Conservation (phyloP, 306 rosid genomes). For the Medicago ruthenica region DNA sequence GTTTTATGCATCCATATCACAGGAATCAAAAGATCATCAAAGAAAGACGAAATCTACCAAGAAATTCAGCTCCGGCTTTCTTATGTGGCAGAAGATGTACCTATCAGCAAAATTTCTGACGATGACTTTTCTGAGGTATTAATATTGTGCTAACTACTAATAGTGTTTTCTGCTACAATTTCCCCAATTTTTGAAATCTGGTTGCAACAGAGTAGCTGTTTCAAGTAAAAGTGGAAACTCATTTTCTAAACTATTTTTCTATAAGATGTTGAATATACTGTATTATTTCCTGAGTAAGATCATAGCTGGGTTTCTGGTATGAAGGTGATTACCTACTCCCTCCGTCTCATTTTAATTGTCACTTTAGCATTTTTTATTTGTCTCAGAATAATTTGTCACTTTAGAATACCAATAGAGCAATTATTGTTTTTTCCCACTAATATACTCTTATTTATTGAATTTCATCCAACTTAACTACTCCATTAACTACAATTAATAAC, state of each 20-base stretch:
- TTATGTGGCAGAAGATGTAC: conserved; percentile 49
- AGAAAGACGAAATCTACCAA: conserved; percentile 41
- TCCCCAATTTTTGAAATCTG: conserved; percentile 13
- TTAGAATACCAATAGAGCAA: too few relatives aligned
- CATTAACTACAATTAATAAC: too few relatives aligned
- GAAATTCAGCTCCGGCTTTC: conserved; percentile 59
- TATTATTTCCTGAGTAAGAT: conserved; percentile 14
- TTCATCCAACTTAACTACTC: too few relatives aligned
- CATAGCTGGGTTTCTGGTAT: conserved; percentile 20
- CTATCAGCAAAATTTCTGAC: conserved; percentile 68
- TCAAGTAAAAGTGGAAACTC: conserved; percentile 14
- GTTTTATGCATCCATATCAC: conserved; percentile 38
- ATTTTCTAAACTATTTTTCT: conserved; percentile 3
- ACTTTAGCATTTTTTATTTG: too few relatives aligned
- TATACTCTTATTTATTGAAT: too few relatives aligned
- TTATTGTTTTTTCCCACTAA: too few relatives aligned
- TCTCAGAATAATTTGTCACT: too few relatives aligned
- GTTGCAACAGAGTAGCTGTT: conserved; percentile 34
- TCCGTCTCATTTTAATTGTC: too few relatives aligned
- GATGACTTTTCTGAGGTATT: conserved; percentile 75
- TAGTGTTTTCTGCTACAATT: conserved; percentile 16
- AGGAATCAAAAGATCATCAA: conserved; percentile 55
- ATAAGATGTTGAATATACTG: conserved; percentile 7
- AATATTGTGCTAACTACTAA: conserved; percentile 39
- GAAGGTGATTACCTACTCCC: conserved; percentile 35